Conservation (phyloP, 2,329 filamentous ascomycete species). For the Neofusicoccum cordaticola region DNA sequence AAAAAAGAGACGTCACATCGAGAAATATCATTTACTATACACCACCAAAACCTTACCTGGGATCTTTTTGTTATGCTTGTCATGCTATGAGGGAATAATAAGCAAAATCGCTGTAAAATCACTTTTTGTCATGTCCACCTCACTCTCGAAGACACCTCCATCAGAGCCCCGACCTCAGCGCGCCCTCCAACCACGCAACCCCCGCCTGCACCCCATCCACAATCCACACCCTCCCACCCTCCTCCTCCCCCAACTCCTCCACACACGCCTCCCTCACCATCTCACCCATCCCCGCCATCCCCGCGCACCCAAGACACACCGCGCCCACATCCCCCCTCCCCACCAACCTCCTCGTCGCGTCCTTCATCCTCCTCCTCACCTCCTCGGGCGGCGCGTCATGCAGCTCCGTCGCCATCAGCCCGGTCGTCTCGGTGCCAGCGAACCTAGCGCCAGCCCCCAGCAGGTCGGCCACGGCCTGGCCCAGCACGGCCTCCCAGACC, state of each 20-base stretch:
- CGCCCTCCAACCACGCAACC: conserved; percentile 59
- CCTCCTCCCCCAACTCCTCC: conserved; percentile 60
- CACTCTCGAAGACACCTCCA: background rate
- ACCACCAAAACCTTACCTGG: too few species aligned
- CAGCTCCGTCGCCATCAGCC: conserved; percentile 74
- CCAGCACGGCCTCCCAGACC: conserved; percentile 75
- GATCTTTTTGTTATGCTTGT: too few species aligned
- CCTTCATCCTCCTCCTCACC: conserved; percentile 63
- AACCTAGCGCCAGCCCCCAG: conserved; percentile 60
- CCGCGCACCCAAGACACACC: conserved; percentile 83
- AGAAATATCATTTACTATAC: too few species aligned
- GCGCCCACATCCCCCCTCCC: conserved; percentile 57
- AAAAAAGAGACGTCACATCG: too few species aligned
- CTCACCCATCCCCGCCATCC: conserved; percentile 81
- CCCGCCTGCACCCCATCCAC: conserved; percentile 78
- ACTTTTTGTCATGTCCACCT: background rate
- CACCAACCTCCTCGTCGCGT: conserved; percentile 67
- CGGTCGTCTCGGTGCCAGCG: conserved; percentile 78
- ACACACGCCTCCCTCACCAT: conserved; percentile 69
- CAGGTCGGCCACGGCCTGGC: conserved; percentile 61
- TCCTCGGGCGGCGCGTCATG: conserved; percentile 57
- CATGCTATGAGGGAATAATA: too few species aligned
- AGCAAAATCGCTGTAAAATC: too few species aligned
- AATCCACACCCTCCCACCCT: conserved; percentile 62
- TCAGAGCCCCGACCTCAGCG: conserved; percentile 36